Base-by-base conservation (phyloP, 1,284 basidiomycete species). In the Ceratobasidium sp. region DNA sequence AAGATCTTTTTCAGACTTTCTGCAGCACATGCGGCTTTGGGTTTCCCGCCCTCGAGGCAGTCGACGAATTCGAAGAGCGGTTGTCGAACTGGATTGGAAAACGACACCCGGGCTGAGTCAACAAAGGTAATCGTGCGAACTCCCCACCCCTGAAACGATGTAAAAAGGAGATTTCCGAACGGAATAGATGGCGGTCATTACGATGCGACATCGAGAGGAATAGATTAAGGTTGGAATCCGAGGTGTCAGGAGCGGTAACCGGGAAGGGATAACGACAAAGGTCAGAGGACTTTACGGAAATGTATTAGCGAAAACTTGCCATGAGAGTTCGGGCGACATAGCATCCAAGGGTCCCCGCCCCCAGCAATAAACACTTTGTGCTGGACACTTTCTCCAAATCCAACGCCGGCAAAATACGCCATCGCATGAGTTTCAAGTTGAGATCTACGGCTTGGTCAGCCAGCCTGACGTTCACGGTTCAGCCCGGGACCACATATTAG, bases 381-480 rank as follows among this genome's bases (percentile, higher is more conserved):
- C 84, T 83, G 1, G 95, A 91, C 35, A 99, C 90, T 84, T 92
- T 94, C 70, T 98, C 96, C 7, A 99, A 88, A 80, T 99, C 89
- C 62, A 99, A 90, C 0, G 90, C 87, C 1, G 98, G 97, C 62
- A 99, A 87, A 80, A 99, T 96, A 10, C 97, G 90, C 97, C 97
- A 99, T 41, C 96, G 90, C 97, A 99, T 99, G 33, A 99, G 89
- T 84, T 99, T 99, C 71, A 99, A 87, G 83, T 99, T 99, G 46
- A 99, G 88, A 84, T 98, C 96, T 12, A 99, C 96, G 0, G 98
- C 98, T 84, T 99, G 97, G 81, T 96, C 92, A 0, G 98, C 97
- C 7, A 99, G 89, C 79, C 94, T 95, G 35, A 14, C n/a, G 18
- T 16, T 23, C 41, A 12, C 6, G 10, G 20, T 41, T 33, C 35